Percentiles rank a stretch among this genome's conserved stretches.
Conservation (phyloP, 768 basidiomycete species). For the Naganishia randhawae region DNA sequence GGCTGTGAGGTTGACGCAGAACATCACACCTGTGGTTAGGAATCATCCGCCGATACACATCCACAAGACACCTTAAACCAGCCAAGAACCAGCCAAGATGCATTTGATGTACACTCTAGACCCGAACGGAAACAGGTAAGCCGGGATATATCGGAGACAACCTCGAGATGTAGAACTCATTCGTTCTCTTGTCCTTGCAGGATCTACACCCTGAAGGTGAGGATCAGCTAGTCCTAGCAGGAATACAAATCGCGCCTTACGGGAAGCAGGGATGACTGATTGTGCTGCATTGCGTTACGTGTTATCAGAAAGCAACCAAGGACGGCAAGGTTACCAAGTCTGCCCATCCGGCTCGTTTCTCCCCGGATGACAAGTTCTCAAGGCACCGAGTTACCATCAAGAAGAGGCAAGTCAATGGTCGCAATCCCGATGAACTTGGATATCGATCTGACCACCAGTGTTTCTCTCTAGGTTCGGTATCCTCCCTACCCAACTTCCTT, state of each 20-base stretch:
- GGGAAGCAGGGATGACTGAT: constrained; percentile 15
- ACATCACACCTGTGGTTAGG: neutral
- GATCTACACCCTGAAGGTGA: constrained; percentile 86
- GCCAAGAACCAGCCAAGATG: constrained; percentile 57
- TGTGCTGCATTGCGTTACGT: neutral
- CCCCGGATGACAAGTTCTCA: constrained; percentile 98
- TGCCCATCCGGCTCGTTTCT: constrained; percentile 97
- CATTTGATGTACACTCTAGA: constrained; percentile 81
- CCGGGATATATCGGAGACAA: neutral
- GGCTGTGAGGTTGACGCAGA: neutral
- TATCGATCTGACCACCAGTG: neutral
- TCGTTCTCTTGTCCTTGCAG: constrained; percentile 51
- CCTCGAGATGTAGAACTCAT: neutral
- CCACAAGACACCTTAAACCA: neutral
- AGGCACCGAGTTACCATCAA: constrained; percentile 96
- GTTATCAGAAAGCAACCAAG: constrained; percentile 72
- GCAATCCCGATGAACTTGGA: neutral
- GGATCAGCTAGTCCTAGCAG: constrained; percentile 32
- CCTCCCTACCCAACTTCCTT: constrained; percentile 81
- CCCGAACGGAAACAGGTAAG: constrained; percentile 48
- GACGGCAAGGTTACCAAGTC: constrained; percentile 83
- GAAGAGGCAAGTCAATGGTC: constrained; percentile 58
- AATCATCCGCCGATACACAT: neutral
- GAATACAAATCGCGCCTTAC: neutral
- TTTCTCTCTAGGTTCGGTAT: constrained; percentile 60